Evolutionary conservation across 1,284 basidiomycete genomes (phyloP).

Genomic region (Pseudozyma thailandica): DNA sequence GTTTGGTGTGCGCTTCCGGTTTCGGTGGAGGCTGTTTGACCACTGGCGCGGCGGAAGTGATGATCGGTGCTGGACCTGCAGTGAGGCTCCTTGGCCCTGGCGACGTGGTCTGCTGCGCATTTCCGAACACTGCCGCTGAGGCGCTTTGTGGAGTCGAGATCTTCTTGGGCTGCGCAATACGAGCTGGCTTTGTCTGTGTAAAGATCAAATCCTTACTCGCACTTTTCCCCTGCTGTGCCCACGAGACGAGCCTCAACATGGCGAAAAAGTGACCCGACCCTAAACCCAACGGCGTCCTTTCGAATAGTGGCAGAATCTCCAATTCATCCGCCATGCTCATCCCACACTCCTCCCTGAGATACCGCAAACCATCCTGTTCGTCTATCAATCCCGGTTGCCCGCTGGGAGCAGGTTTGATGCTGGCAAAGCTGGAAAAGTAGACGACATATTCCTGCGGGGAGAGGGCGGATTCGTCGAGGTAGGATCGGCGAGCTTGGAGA

Average conservation of each 20-base stretch:
- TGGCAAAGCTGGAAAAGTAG: constrained; percentile 56
- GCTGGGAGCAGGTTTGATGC: constrained; percentile 59
- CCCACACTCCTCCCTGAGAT: constrained; percentile 60
- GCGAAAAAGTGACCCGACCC: constrained; percentile 64
- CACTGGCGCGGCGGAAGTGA: constrained; percentile 13
- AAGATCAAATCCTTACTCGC: constrained; percentile 58
- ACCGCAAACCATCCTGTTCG: constrained; percentile 64
- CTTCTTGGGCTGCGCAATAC: constrained; percentile 31
- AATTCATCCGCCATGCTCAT: constrained; percentile 63
- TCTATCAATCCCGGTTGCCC: constrained; percentile 61
- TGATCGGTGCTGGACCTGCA: constrained; percentile 21
- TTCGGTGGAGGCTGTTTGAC: constrained; percentile 33
- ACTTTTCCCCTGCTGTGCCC: constrained; percentile 60
- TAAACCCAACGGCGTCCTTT: constrained; percentile 62
- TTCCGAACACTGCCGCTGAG: constrained; percentile 34
- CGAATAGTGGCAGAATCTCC: constrained; percentile 66
- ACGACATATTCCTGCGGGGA: constrained; percentile 62
- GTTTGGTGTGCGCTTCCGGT: constrained; percentile 42
- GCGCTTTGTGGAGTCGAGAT: constrained; percentile 37
- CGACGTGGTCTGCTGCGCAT: constrained; percentile 29
- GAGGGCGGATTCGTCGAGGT: constrained; percentile 62
- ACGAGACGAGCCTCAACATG: constrained; percentile 63
- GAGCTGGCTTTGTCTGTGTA: constrained; percentile 58
- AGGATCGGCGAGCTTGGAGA: constrained; percentile 37
- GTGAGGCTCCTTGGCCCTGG: constrained; percentile 37